Evolutionary conservation across 495 filamentous ascomycete genomes (phyloP).

Genomic region (Aspergillus funiculosus): DNA sequence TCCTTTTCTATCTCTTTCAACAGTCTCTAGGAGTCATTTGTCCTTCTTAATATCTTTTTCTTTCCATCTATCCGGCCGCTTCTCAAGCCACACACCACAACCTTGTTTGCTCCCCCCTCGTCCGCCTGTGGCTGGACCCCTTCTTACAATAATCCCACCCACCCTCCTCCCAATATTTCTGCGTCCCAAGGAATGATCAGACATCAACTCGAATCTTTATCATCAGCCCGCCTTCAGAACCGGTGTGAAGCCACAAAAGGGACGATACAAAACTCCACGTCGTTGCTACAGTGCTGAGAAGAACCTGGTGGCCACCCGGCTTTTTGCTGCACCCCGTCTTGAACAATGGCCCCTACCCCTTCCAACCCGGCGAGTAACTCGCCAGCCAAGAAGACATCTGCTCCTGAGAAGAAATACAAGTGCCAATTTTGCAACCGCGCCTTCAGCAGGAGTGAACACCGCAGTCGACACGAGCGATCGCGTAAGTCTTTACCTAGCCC

Average conservation of each 20-base stretch:
- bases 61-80: constrained; percentile 15
- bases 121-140: constrained; percentile 50
- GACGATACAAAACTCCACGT: constrained; percentile 45
- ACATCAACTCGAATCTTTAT: constrained; percentile 42
- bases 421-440: constrained; percentile 98
- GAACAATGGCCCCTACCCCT: constrained; percentile 49
- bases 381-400: constrained; percentile 54
- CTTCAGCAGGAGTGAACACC: constrained; percentile 94
- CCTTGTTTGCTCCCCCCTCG: constrained; percentile 23
- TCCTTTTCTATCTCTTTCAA: constrained; percentile 25
- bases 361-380: constrained; percentile 58
- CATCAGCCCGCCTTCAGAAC: constrained; percentile 45
- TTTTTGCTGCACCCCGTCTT: constrained; percentile 35
- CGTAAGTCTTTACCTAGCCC: constrained; percentile 60
- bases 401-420: constrained; percentile 96
- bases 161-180: constrained; percentile 29
- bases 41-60: constrained; percentile 34
- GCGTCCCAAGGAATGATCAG: constrained; percentile 48
- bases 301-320: constrained; percentile 26
- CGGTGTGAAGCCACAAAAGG: constrained; percentile 49
- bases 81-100: not conserved
- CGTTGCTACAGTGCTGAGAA: constrained; percentile 38
- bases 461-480: constrained; percentile 93
- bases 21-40: constrained; percentile 23
- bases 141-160: constrained; percentile 36